Conservation (phyloP, 2,329 filamentous ascomycete species). For the Fusarium cyanostomum region DNA sequence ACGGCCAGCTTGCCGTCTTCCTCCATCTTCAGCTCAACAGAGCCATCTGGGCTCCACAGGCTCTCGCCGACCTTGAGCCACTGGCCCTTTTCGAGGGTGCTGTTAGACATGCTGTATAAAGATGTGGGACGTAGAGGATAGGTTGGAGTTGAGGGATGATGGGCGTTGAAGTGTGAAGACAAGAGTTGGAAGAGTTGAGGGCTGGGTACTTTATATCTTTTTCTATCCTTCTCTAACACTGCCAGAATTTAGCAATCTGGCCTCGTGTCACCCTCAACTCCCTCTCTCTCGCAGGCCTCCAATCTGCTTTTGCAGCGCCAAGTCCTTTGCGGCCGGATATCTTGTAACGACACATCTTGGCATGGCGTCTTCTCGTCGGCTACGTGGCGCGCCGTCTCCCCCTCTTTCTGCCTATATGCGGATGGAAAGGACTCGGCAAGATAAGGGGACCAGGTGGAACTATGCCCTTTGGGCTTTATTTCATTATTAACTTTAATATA, state of each 20-base stretch:
- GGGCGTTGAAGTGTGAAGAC: background rate
- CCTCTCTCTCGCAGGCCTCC: background rate
- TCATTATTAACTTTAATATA: too few relatives aligned
- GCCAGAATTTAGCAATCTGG: background rate
- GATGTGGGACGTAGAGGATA: too few relatives aligned
- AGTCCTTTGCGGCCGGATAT: background rate
- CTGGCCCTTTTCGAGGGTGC: constrained; percentile 14
- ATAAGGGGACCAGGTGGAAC: too few relatives aligned
- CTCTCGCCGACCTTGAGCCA: constrained; percentile 16
- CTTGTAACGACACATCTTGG: background rate
- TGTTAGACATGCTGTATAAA: constrained; percentile 12
- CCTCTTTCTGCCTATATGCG: background rate
- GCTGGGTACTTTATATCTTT: background rate
- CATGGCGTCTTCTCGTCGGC: background rate
- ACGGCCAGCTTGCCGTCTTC: constrained; percentile 18
- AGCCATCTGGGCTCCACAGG: constrained; percentile 9
- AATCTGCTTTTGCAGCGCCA: background rate
- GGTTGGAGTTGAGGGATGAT: background rate
- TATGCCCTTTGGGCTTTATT: too few relatives aligned
- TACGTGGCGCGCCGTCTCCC: background rate
- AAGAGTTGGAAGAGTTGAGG: background rate
- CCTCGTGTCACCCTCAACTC: background rate
- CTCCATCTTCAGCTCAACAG: constrained; percentile 19
- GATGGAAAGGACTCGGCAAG: background rate
- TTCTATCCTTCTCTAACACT: too few relatives aligned